A percentile compares a stretch with the other conserved stretches of the same genome.
Evolutionary conservation across 352 stramenopile genomes (phyloP).

Genomic region (Pythium phragmiticola): DNA sequence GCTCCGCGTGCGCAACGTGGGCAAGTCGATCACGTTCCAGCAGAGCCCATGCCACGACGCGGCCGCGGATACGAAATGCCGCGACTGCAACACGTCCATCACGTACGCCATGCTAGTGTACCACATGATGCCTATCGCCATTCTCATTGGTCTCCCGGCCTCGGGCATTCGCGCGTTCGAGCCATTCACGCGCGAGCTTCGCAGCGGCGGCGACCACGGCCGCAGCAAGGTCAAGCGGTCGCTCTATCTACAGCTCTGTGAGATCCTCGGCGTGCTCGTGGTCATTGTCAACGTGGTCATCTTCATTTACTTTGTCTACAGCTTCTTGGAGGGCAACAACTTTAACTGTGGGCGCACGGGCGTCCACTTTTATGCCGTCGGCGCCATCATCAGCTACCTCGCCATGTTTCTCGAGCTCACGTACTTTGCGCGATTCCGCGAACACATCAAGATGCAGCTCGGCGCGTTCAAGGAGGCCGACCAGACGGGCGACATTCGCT

Average conservation of each 20-base stretch:
- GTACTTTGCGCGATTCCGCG: conserved; percentile 81
- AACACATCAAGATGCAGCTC: conserved; percentile 86
- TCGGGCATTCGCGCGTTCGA: conserved; percentile 64
- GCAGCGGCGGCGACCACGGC: conserved; percentile 20
- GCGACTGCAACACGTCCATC: conserved; percentile 59
- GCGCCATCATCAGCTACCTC: conserved; percentile 51
- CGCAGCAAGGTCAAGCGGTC: conserved; percentile 70
- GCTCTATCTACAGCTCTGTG: conserved; percentile 75
- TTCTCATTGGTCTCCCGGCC: conserved; percentile 68
- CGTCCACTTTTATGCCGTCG: conserved; percentile 42
- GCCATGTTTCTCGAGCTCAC: conserved; percentile 65
- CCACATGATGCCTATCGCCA: conserved; percentile 50
- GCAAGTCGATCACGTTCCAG: conserved; percentile 45
- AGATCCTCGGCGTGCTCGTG: conserved; percentile 59
- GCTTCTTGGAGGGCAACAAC: conserved; percentile 58
- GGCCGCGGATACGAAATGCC: conserved; percentile 23
- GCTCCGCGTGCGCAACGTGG: conserved; percentile 45
- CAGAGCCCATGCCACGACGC: conserved; percentile 30
- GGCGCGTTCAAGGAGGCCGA: conserved; percentile 81
- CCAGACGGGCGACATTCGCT: conserved; percentile 76
- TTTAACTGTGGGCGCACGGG: conserved; percentile 49
- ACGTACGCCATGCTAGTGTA: conserved; percentile 71
- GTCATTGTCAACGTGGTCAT: conserved; percentile 50
- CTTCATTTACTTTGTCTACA: conserved; percentile 64
- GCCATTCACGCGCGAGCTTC: conserved; percentile 52